Conservation (phyloP, 2,329 filamentous ascomycete species). For the Zalaria obscura region DNA sequence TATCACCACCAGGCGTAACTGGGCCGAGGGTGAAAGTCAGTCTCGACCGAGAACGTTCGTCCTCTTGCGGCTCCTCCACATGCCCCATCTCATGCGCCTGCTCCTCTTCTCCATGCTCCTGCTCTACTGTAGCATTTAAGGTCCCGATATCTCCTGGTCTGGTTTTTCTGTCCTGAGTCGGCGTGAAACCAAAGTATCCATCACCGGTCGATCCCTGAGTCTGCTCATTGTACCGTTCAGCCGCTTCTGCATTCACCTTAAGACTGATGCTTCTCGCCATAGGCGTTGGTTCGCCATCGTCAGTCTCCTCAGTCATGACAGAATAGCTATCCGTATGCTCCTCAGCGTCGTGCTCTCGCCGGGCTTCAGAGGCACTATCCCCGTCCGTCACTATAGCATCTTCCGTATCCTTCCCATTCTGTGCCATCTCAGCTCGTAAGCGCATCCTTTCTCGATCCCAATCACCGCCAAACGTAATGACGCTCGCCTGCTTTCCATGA, state of each 20-base stretch:
- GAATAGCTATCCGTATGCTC: neutral
- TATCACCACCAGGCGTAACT: neutral
- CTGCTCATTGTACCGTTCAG: neutral
- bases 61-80: neutral
- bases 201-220: neutral
- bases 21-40: neutral
- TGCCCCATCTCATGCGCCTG: neutral
- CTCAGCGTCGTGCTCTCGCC: neutral
- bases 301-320: neutral
- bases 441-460: conserved; percentile 46
- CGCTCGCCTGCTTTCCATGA: conserved; percentile 93
- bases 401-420: neutral
- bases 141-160: neutral
- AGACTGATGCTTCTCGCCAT: neutral
- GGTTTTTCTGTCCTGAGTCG: neutral
- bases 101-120: neutral
- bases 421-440: conserved; percentile 13
- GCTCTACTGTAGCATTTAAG: neutral
- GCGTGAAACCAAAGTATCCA: conserved; percentile 4
- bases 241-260: neutral
- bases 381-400: neutral
- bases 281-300: conserved; percentile 2
- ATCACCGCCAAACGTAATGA: conserved; percentile 92
- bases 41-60: neutral
- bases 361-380: neutral